Conservation (phyloP, 2,329 filamentous ascomycete genomes). For the Colletotrichum lentis region DNA sequence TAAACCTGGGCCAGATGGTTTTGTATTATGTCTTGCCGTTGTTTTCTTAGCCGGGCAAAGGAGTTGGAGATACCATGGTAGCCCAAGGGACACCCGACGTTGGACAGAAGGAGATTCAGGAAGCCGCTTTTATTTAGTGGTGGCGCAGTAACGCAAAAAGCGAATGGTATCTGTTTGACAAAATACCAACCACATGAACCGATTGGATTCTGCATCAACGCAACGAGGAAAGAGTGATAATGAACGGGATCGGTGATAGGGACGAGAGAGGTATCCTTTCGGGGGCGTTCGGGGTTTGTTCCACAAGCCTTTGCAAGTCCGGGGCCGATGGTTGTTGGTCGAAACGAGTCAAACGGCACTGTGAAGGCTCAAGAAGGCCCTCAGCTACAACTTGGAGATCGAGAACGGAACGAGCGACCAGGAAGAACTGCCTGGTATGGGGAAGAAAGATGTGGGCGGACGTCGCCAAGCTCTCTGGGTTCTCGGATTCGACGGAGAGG, state of each 20-base stretch:
- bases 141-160: conserved; percentile 12
- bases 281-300: not conserved
- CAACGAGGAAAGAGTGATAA: conserved; percentile 2
- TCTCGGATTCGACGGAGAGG: not conserved
- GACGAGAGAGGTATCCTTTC: not conserved
- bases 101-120: conserved; percentile 3
- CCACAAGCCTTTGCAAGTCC: not conserved
- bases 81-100: conserved; percentile 18
- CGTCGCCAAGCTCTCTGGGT: not conserved
- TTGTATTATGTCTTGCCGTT: not conserved
- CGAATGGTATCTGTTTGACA: conserved; percentile 15
- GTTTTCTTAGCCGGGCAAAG: conserved; percentile 12
- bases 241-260: not conserved
- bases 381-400: not conserved
- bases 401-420: too few relatives aligned
- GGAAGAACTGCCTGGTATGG: not conserved
- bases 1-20: not conserved
- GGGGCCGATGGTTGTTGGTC: too few relatives aligned
- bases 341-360: too few relatives aligned
- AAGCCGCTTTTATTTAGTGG: not conserved
- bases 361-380: not conserved
- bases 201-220: not conserved
- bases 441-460: not conserved
- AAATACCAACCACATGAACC: not conserved
- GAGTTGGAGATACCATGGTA: conserved; percentile 37